Base-by-base conservation (phyloP, 371 early-diverging fungal species). In the Lichtheimia ornata region DNA sequence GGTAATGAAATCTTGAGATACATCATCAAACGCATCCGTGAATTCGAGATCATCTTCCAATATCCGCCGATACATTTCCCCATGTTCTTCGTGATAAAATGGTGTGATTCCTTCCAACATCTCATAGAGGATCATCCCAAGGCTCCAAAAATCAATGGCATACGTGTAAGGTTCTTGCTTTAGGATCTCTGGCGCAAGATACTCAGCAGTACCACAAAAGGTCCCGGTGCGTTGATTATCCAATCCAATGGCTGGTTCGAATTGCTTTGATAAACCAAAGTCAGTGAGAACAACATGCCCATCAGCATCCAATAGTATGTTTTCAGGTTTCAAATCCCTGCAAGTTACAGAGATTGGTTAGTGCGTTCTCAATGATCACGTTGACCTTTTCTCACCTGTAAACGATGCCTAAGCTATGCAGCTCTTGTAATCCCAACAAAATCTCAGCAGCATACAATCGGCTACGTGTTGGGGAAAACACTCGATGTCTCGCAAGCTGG, bases 131-230 rank as follows among this genome's bases (percentile, higher is more conserved):
- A 98, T 81, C 1, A 96, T 92, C 0, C 99, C 99, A 6, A 97
- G 80, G 44, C 95, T 89, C 99, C 99, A 99, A 85, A 95, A 91
- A 75, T 99, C 99, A 7, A 94, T 94, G 13, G 84, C 85, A 64
- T 87, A 91, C 6, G 93, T 92, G 64, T 97, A 97, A 27, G 85
- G 82, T 11, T 85, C 80, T 0, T 89, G 91, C 44, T 77, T 65
- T 11, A 99, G 78, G 24, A 97, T 90, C 68, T 98, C 99, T 1
- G 98, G 98, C 1, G 99, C 83, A 20, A 91, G 71, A 53, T 93
- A 94, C 56, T 95, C 97, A 3, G 97, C 91, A 3, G 99, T 97
- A 7, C 99, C 99, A 68, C 97, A 96, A 63, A 96, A 94, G 0
- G 97, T 97, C 59, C 88, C 88, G 50, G 96, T 96, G 28, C 86